Conservation (phyloP, 78 protist genomes). For the Dictyostelium purpureum region DNA sequence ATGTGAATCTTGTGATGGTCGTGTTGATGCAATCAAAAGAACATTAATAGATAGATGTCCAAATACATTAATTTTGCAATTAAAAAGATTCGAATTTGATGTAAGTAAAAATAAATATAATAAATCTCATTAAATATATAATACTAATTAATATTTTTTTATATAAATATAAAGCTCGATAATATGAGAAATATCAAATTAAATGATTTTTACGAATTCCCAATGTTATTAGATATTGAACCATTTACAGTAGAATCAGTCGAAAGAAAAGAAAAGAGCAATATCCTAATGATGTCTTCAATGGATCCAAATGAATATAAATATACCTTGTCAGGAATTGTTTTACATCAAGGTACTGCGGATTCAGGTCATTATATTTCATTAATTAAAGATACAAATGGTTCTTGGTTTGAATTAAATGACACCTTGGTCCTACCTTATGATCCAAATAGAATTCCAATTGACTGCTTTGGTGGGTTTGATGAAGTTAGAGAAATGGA, state of each 20-base stretch:
- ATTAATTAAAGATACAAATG: constrained; percentile 79
- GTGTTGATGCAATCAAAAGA: constrained; percentile 84
- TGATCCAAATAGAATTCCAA: constrained; percentile 76
- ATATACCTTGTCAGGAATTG: constrained; percentile 90
- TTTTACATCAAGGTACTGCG: constrained; percentile 94
- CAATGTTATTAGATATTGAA: constrained; percentile 79
- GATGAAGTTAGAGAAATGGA: constrained; percentile 80
- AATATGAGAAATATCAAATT: constrained; percentile 79
- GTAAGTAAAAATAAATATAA: constrained; percentile 10
- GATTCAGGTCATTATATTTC: constrained; percentile 95
- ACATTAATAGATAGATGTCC: constrained; percentile 69
- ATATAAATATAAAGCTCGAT: constrained; percentile 46
- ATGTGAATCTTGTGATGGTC: constrained; percentile 79
- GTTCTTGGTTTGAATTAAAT: constrained; percentile 90
- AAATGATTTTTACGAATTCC: constrained; percentile 89
- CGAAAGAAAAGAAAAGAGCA: constrained; percentile 28
- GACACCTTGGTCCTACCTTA: constrained; percentile 88
- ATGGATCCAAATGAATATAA: constrained; percentile 14
- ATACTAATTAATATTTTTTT: background rate
- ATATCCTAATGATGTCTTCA: background rate
- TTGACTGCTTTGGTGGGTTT: constrained; percentile 90
- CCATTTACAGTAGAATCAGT: constrained; percentile 84
- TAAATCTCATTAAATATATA: background rate
- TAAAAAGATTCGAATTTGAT: constrained; percentile 82
- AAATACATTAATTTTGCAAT: constrained; percentile 74